These are phyloP conservation scores for Eruca vesicaria DNA, from an alignment of 441 rosid species.

Conservation along the genomic window DNA sequence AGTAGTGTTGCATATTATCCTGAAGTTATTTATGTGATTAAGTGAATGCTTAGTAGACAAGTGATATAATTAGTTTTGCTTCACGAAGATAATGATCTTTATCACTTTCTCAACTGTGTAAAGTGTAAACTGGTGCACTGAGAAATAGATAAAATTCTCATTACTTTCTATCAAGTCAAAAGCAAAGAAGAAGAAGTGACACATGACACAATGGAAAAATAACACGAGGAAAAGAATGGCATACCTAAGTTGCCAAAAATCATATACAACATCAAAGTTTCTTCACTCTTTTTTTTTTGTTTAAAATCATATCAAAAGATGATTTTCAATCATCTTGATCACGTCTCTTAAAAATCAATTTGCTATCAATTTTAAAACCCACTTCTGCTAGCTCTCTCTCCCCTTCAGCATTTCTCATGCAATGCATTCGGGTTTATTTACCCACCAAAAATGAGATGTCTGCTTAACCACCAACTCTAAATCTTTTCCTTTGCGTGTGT, in stretches of 20 bases:
- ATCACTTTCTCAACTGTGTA: not conserved
- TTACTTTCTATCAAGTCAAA: slow-evolving; percentile 20
- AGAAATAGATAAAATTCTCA: slow-evolving; percentile 3
- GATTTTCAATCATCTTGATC: slow-evolving; percentile 9
- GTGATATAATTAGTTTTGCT: not conserved
- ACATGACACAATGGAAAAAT: slow-evolving; percentile 21
- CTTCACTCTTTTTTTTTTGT: not conserved
- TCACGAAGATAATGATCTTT: not conserved
- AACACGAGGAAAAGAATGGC: slow-evolving; percentile 32
- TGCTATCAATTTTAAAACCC: slow-evolving; percentile 19
- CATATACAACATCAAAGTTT: slow-evolving; percentile 43
- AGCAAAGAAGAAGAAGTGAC: not conserved
- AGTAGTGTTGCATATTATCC: not conserved
- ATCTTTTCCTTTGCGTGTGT: slow-evolving; percentile 31
- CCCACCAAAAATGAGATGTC: slow-evolving; percentile 29
- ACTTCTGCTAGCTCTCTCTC: slow-evolving; percentile 28
- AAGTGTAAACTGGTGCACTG: not conserved
- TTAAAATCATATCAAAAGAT: slow-evolving; percentile 13
- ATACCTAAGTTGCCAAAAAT: slow-evolving; percentile 42
- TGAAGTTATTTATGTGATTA: not conserved
- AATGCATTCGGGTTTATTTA: slow-evolving; percentile 34
- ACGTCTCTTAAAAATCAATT: slow-evolving; percentile 21
- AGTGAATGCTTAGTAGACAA: not conserved
- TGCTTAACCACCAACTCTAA: slow-evolving; percentile 24
- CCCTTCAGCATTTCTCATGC: slow-evolving; percentile 35